phyloP scores from a whole-genome alignment of 129 eudicot genomes.

The Dittrichia graveolens region DNA sequence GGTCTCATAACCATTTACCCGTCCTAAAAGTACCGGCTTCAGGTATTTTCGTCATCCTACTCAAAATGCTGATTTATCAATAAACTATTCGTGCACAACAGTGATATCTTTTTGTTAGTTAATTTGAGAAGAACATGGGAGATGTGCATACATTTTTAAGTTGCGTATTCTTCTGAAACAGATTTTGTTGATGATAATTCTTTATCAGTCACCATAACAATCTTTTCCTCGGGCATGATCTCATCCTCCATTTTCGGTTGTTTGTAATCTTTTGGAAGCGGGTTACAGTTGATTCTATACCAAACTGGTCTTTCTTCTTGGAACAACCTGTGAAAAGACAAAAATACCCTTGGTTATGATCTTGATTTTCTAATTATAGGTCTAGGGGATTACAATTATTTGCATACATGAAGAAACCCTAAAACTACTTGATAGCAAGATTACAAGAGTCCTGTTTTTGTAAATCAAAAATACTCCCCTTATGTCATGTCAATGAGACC shows the following conservation, averaged over 20 bases:
- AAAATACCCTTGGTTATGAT: background rate
- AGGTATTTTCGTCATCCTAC: too few relatives aligned
- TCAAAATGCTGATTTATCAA: constrained; percentile 8
- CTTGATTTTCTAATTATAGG: background rate
- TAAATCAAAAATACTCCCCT: too few relatives aligned
- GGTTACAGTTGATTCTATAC: constrained; percentile 85
- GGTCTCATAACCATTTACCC: too few relatives aligned
- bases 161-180: constrained; percentile 53
- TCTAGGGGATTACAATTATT: background rate
- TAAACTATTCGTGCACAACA: background rate
- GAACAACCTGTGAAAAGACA: constrained; percentile 59
- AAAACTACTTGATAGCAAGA: background rate
- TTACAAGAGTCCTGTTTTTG: background rate
- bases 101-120: constrained; percentile 14
- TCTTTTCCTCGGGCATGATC: constrained; percentile 35
- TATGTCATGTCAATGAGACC: too few relatives aligned
- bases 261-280: constrained; percentile 63
- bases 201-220: constrained; percentile 57
- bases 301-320: constrained; percentile 91
- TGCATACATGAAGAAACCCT: background rate
- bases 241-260: constrained; percentile 51
- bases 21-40: too few relatives aligned
- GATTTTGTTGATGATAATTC: constrained; percentile 28
- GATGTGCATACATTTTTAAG: constrained; percentile 32
- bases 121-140: background rate